Evolutionary conservation across 208 protist species (phyloP).

Genomic region (Crithidia thermophila): DNA sequence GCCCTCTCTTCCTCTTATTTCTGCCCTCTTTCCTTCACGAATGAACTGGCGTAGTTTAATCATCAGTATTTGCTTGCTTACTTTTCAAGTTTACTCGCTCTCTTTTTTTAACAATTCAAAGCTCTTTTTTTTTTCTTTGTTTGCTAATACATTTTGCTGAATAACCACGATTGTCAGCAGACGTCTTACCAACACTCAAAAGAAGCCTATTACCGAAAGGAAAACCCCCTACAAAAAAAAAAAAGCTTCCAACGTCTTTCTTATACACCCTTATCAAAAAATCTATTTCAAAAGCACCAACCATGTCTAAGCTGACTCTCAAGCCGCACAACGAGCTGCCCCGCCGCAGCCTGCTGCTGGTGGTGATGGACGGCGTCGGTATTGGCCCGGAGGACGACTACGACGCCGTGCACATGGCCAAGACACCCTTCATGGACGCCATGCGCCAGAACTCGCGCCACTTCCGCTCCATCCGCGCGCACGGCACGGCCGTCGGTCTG

Average conservation of each 20-base stretch:
- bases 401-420: constrained; percentile 92
- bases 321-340: constrained; percentile 64
- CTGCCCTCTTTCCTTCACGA: too few species aligned
- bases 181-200: background rate
- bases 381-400: constrained; percentile 90
- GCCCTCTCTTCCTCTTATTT: too few species aligned
- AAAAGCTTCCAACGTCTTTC: constrained; percentile 12
- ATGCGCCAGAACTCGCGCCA: constrained; percentile 45
- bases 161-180: constrained; percentile 19
- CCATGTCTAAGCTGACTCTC: constrained; percentile 67
- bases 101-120: constrained; percentile 6
- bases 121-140: background rate
- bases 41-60: too few species aligned
- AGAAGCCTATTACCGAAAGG: too few species aligned
- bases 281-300: background rate
- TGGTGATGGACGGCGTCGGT: constrained; percentile 91
- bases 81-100: background rate
- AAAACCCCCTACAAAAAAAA: constrained; percentile 14
- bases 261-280: constrained; percentile 19
- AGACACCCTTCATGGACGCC: constrained; percentile 88
- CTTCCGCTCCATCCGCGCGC: constrained; percentile 92
- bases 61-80: constrained; percentile 8
- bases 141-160: constrained; percentile 2
- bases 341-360: constrained; percentile 81
- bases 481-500: constrained; percentile 94